Evolutionary conservation across 495 filamentous ascomycete species (phyloP).

Genomic region (Bacidia rubella): DNA sequence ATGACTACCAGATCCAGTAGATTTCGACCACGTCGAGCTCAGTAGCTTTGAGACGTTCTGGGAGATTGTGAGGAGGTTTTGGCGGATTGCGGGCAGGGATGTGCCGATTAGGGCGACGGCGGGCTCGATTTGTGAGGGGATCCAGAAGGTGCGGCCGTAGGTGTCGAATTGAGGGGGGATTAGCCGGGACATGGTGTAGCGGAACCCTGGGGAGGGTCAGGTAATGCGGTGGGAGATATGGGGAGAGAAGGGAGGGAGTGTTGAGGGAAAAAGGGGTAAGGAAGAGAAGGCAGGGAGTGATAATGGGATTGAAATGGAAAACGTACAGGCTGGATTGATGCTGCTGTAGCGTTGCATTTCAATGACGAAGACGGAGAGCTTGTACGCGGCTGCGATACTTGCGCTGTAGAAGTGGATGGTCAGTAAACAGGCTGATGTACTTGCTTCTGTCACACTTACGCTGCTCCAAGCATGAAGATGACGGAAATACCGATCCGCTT

Average conservation of each 20-base stretch:
- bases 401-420: slow-evolving; percentile 6
- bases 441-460: slow-evolving; percentile 1
- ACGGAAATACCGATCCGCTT: slow-evolving; percentile 13
- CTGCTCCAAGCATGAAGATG: slow-evolving; percentile 21
- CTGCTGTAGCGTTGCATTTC: slow-evolving; percentile 8
- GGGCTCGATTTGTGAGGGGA: slow-evolving; percentile 19
- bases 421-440: background rate
- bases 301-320: background rate
- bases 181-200: slow-evolving; percentile 11
- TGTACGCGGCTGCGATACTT: slow-evolving; percentile 18
- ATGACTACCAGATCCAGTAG: background rate
- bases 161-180: slow-evolving; percentile 17
- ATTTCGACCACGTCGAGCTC: background rate
- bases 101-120: slow-evolving; percentile 20
- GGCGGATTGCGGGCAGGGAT: slow-evolving; percentile 17
- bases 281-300: background rate
- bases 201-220: slow-evolving; percentile 5
- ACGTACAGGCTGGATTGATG: slow-evolving; percentile 9
- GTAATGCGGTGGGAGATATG: background rate
- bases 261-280: background rate
- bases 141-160: slow-evolving; percentile 22
- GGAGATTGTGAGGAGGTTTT: background rate
- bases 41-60: background rate
- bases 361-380: slow-evolving; percentile 14
- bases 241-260: background rate